These are phyloP conservation scores for Paracoccidioides brasiliensis DNA, from an alignment of 2,329 filamentous ascomycete genomes.

Conservation along the genomic window DNA sequence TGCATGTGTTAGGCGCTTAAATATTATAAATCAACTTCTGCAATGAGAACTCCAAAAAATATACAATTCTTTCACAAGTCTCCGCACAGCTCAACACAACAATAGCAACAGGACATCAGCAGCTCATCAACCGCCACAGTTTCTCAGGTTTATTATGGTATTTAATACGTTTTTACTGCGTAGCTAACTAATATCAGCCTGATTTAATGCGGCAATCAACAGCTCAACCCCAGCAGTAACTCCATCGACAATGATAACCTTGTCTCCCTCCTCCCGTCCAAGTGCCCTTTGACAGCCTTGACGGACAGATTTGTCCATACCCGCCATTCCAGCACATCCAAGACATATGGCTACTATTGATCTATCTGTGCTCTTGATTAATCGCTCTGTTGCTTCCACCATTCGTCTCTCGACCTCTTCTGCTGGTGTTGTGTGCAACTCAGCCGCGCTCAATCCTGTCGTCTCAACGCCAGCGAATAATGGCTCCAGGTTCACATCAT, in stretches of 20 bases:
- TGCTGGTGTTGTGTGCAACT: conserved; percentile 58
- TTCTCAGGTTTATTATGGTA: neutral
- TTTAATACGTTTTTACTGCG: neutral
- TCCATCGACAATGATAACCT: conserved; percentile 64
- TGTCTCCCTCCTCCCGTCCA: conserved; percentile 44
- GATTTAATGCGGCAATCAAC: conserved; percentile 25
- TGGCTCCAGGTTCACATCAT: conserved; percentile 23
- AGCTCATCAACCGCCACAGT: neutral
- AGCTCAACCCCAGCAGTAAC: conserved; percentile 27
- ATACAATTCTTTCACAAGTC: neutral
- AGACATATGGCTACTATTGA: conserved; percentile 59
- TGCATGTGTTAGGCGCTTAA: neutral
- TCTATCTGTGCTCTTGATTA: conserved; percentile 40
- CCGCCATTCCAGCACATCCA: conserved; percentile 86
- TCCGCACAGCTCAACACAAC: neutral
- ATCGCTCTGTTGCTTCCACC: conserved; percentile 52
- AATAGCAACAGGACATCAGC: neutral
- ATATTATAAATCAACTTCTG: neutral
- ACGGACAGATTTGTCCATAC: conserved; percentile 64
- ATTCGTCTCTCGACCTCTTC: conserved; percentile 54
- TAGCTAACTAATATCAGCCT: conserved; percentile 16
- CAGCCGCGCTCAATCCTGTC: conserved; percentile 65
- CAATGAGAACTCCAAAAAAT: neutral
- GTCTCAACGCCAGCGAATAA: conserved; percentile 69
- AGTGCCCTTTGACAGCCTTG: conserved; percentile 52